Evolutionary conservation across 257 asterid species (phyloP), one percentile per base, ranked within the genome.

Genomic region (Knoxia roxburghii): DNA sequence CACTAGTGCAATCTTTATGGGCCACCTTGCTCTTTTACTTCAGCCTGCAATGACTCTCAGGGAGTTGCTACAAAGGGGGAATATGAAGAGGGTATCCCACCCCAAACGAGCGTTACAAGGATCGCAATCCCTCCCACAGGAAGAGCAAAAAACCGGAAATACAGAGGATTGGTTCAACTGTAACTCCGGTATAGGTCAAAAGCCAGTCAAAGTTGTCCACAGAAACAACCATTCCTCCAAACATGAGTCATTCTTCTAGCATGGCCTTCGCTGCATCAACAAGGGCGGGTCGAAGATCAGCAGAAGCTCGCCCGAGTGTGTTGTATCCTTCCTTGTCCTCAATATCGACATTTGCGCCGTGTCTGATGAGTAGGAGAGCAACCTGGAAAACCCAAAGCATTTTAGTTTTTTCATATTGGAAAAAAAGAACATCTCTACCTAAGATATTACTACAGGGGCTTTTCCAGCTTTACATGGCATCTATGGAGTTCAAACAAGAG

Each of bases 241-340:
- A n/a, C 8, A 32, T 26, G 23, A 57, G 64, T 86, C 80, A 93
- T 57, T 78, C 97, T 77, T 93, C 99, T 35, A 80, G 83, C 96
- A 93, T 88, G 64, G 96, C 89, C 76, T 84, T 84, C 4, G 97
- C 99, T 76, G 95, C 96, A 75, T 90, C 97, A 13, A 93, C 65
- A 37, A 93, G 71, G 49, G 64, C 65, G 1, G 95, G 88, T 27
- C 96, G 88, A 63, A 93, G 76, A 61, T 78, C 83, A 67, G 58
- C 46, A 18, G 99, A 77, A 70, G 99, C 97, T 53, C 92, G 87
- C 43, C 85, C 97, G 61, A 93, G 99, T 54, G 87, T 95, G 0
- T 94, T 90, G 84, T 90, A 93, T 2, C 89, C 99, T 84, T 93
- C 99, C 76, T 88, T 86, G 82, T 90, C 99, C 76, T 67, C 80